Evolutionary conservation across 768 basidiomycete species (phyloP), one percentile per base, ranked within the genome.

Genomic region (Basidioascus undulatus): DNA sequence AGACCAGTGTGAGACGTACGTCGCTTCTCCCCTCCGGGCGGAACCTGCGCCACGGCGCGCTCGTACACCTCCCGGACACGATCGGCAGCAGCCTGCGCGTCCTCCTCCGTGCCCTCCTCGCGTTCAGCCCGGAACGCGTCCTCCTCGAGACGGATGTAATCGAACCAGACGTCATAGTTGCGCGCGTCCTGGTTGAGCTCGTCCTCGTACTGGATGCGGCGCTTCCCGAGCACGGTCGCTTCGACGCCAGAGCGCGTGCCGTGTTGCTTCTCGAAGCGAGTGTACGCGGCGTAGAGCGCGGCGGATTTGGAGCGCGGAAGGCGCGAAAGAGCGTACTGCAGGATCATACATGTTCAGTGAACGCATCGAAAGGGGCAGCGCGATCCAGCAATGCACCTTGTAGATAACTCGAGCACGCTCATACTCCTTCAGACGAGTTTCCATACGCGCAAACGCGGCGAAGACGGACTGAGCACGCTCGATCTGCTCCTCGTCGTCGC

Each of bases 161-260:
- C 92, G 54, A 98, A 94, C 92, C 92, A 98, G 0, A 78, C 76
- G 57, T 96, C 92, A 54, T 94, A 98, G 56, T 94, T 94, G 32
- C 76, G 72, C 1, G 82, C 75, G 47, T 96, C 84, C 43, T 89
- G 77, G 9, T 73, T 57, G 2, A 96, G 60, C 59, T 98, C 92
- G 47, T 98, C 92, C 55, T 98, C 92, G 53, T 98, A 96, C 52
- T 96, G 86, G 42, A 98, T 94, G 30, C 92, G 70, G n/a, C 92
- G 74, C 57, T 94, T 98, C 25, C 87, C 87, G 0, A 94, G 68
- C 0, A 98, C 89, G 6, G 92, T 98, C 31, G 72, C 69, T 57
- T 94, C 89, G 20, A 98, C 71, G 0, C 82, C 75, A 4, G 71
- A 67, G 6, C 82, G 73, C 8, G 78, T 75, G 11, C 92, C 92